Base-by-base conservation (phyloP, 1,284 basidiomycete species). In the Thecaphora frezii region DNA sequence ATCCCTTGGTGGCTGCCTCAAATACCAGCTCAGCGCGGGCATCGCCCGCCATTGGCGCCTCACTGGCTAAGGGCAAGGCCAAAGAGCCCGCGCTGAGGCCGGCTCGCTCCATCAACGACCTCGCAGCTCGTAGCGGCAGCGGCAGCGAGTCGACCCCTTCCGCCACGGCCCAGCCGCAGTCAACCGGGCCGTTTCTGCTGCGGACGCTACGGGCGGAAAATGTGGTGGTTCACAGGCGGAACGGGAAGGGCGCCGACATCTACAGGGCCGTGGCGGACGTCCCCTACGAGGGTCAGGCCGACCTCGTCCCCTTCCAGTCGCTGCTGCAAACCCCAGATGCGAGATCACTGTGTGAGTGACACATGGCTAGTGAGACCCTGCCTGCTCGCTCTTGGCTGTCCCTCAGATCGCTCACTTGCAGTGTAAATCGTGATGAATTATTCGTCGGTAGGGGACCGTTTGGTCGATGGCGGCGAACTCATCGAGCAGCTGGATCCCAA, bases 401-500 rank as follows among this genome's bases (percentile, higher is more conserved):
- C 16, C 25, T 23, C n/a, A 1, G 18, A n/a, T 24, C 21, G 13
- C n/a, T 26, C 12, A 24, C 45, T 28, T 28, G 2, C n/a, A 14
- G 9, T 14, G 21, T 16, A 26, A 21, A 33, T n/a, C 12, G 40
- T n/a, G n/a, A n/a, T n/a, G n/a, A n/a, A n/a, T n/a, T n/a, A n/a
- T n/a, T n/a, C n/a, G 12, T 40, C 59, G 7, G 44, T 51, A 79
- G 82, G 93, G 93, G 93, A 97, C 77, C 88, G 89, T 16, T 88
- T 93, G 53, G 93, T 97, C 10, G 90, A 96, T 68, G 85, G 87
- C 40, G 86, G 91, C 1, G 86, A 88, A 67, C 81, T 91, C 18
- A 80, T 97, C 41, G 93, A 97, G 79, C 84, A 91, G 80, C 85
- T 94, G 54, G 93, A 94, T 76, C 86, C 87, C 25, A 85, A 85